Evolutionary conservation across 345 rosid species (phyloP).

Genomic region (Populus davidiana): DNA sequence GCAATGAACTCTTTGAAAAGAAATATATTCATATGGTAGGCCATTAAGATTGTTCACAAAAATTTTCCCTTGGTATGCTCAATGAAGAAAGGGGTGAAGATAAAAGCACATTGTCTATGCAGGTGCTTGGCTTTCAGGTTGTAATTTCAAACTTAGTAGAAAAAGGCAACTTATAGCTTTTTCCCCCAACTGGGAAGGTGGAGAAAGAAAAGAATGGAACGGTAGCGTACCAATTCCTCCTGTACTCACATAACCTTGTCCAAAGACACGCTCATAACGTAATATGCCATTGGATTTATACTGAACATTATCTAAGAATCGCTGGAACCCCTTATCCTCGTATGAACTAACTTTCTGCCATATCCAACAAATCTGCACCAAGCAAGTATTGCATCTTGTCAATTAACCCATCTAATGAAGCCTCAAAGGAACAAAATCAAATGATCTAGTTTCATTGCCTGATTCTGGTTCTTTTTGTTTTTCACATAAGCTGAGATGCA

Average conservation of each 20-base stretch:
- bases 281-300: constrained; percentile 76
- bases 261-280: constrained; percentile 93
- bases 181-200: not conserved
- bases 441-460: constrained; percentile 40
- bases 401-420: constrained; percentile 9
- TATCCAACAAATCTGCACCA: constrained; percentile 88
- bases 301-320: constrained; percentile 90
- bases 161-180: not conserved
- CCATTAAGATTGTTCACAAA: not conserved
- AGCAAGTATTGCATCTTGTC: constrained; percentile 15
- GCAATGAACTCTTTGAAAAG: too few relatives aligned
- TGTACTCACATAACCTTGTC: constrained; percentile 90
- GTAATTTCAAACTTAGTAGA: not conserved
- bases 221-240: constrained; percentile 75
- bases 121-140: not conserved
- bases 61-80: not conserved
- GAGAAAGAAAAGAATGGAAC: not conserved
- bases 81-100: not conserved
- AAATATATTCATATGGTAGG: not conserved
- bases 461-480: constrained; percentile 92
- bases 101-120: not conserved
- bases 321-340: constrained; percentile 88
- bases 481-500: constrained; percentile 96
- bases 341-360: constrained; percentile 81
- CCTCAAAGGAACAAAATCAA: constrained; percentile 7